Percentiles rank a stretch among this genome's conserved stretches.
Evolutionary conservation across 495 filamentous ascomycete species (phyloP).

Genomic region (Margaritispora aquatica): DNA sequence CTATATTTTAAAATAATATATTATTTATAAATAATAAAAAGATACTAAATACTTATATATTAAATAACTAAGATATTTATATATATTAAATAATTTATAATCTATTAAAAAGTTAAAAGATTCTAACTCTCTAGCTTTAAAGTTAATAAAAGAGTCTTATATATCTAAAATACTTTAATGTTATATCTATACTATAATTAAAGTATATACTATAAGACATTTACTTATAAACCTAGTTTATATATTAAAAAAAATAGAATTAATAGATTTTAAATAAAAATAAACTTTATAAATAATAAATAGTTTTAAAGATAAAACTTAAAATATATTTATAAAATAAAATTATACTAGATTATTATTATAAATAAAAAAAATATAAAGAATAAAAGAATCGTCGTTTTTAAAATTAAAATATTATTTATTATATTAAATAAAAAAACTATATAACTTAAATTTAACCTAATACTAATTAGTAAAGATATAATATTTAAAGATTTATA

Average conservation of each 20-base stretch:
- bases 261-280: not conserved
- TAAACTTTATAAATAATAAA: not conserved
- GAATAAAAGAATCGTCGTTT: not conserved
- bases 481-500: not conserved
- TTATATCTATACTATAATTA: not conserved
- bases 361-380: not conserved
- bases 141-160: not conserved
- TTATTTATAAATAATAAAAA: not conserved
- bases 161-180: not conserved
- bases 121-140: not conserved
- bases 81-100: not conserved
- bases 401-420: not conserved
- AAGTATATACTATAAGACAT: not conserved
- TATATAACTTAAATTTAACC: not conserved
- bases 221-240: not conserved
- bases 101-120: not conserved
- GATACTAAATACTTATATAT: not conserved
- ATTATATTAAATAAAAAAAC: not conserved
- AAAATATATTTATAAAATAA: not conserved
- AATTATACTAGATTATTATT: not conserved
- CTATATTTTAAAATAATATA: not conserved
- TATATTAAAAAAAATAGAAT: not conserved
- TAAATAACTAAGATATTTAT: not conserved
- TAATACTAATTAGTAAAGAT: not conserved
- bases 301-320: not conserved